Conservation (phyloP, 2,329 filamentous ascomycete species). For the Aspergillus tubingensis region DNA sequence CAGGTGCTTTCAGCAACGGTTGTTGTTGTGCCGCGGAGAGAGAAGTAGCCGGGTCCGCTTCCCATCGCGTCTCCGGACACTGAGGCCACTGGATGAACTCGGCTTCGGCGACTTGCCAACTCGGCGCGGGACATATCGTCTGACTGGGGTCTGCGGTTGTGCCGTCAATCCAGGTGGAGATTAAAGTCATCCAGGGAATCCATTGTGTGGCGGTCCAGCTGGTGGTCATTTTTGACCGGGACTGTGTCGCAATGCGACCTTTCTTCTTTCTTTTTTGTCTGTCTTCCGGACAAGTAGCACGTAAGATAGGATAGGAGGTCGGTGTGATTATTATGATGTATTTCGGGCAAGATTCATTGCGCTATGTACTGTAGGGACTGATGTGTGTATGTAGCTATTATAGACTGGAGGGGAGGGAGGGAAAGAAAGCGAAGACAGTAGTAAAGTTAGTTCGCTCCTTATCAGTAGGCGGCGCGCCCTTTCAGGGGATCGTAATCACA, state of each 20-base stretch:
- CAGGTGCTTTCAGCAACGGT: not conserved
- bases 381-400: not conserved
- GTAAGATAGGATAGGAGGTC: not conserved
- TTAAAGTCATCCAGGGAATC: constrained; percentile 14
- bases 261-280: not conserved
- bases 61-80: constrained; percentile 30
- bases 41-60: constrained; percentile 4
- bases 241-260: not conserved
- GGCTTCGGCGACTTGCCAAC: constrained; percentile 20
- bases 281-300: not conserved
- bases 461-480: not conserved
- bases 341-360: not conserved
- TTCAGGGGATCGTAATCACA: no score
- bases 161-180: constrained; percentile 15
- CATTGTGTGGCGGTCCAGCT: constrained; percentile 16
- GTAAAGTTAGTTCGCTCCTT: not conserved
- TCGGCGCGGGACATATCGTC: constrained; percentile 23
- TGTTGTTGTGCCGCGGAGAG: not conserved
- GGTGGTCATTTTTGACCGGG: not conserved
- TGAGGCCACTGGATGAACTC: constrained; percentile 28
- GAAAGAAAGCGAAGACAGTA: not conserved
- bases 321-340: not conserved
- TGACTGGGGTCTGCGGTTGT: constrained; percentile 14
- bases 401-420: not conserved
- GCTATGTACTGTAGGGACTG: not conserved